Conservation (phyloP, 192 early-diverging fungal genomes). For the Backusella macrospora region DNA sequence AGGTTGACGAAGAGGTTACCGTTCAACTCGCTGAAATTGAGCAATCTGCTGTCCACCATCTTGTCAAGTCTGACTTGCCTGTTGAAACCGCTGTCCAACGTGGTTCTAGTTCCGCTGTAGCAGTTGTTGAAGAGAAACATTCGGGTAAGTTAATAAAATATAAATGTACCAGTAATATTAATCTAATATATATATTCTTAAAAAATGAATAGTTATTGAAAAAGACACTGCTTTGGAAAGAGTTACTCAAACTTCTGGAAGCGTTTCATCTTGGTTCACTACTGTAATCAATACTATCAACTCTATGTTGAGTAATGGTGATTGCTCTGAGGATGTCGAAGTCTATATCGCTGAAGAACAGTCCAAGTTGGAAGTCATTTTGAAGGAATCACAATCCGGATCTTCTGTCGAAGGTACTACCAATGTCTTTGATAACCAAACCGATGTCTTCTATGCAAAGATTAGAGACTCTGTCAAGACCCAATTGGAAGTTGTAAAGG, state of each 20-base stretch:
- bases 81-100: neutral
- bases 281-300: neutral
- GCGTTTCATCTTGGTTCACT: constrained; percentile 10
- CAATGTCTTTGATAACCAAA: neutral
- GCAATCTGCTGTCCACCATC: neutral
- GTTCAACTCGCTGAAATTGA: neutral
- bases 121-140: neutral
- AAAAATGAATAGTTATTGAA: neutral
- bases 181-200: neutral
- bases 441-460: constrained; percentile 13
- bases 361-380: neutral
- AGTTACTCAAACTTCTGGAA: neutral
- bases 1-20: neutral
- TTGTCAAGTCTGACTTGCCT: neutral
- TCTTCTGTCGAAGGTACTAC: neutral
- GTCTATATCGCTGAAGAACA: constrained; percentile 11
- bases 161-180: neutral
- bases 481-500: constrained; percentile 10
- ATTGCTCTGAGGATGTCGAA: constrained; percentile 17
- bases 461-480: neutral
- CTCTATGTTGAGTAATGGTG: neutral
- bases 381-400: constrained; percentile 13
- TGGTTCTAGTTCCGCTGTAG: neutral
- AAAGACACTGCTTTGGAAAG: neutral
- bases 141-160: constrained; percentile 1